Conservation (phyloP, 2,329 filamentous ascomycete genomes). For the Zarea fungicola region DNA sequence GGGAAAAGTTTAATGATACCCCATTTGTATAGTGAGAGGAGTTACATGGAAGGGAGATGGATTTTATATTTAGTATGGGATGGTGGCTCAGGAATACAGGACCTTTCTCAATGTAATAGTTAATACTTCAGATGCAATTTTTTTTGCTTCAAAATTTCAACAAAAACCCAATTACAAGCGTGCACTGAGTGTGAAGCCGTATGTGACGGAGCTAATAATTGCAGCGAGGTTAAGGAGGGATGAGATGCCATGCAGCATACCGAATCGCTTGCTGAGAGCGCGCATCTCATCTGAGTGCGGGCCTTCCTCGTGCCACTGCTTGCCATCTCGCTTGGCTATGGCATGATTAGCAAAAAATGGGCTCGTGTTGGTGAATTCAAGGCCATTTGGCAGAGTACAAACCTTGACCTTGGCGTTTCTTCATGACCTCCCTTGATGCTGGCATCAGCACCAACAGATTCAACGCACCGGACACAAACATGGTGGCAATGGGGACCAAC, state of each 20-base stretch:
- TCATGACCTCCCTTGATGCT: slow-evolving; percentile 68
- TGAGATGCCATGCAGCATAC: slow-evolving; percentile 73
- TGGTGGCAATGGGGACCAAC: slow-evolving; percentile 62
- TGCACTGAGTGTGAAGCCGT: slow-evolving; percentile 69
- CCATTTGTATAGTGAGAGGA: too few species aligned
- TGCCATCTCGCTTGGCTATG: slow-evolving; percentile 78
- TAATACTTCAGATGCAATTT: not conserved
- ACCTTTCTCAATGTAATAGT: too few species aligned
- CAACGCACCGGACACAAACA: slow-evolving; percentile 63
- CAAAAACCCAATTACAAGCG: slow-evolving; percentile 21
- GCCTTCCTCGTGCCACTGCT: slow-evolving; percentile 72
- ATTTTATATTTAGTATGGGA: too few species aligned
- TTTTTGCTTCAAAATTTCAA: not conserved
- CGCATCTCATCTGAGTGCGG: slow-evolving; percentile 84
- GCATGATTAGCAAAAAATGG: slow-evolving; percentile 1
- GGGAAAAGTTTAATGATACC: too few species aligned
- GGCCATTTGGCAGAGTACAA: slow-evolving; percentile 23
- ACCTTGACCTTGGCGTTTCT: slow-evolving; percentile 74
- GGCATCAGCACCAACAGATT: slow-evolving; percentile 73
- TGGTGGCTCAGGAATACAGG: too few species aligned
- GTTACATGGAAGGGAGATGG: too few species aligned
- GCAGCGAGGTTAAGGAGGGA: slow-evolving; percentile 72
- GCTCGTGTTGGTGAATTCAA: not conserved
- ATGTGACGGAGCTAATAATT: slow-evolving; percentile 65
- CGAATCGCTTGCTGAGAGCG: slow-evolving; percentile 72